Evolutionary conservation across 176 grass and related monocot genomes (phyloP), one percentile per base, ranked within the genome.

Genomic region (Triticum dicoccoides): DNA sequence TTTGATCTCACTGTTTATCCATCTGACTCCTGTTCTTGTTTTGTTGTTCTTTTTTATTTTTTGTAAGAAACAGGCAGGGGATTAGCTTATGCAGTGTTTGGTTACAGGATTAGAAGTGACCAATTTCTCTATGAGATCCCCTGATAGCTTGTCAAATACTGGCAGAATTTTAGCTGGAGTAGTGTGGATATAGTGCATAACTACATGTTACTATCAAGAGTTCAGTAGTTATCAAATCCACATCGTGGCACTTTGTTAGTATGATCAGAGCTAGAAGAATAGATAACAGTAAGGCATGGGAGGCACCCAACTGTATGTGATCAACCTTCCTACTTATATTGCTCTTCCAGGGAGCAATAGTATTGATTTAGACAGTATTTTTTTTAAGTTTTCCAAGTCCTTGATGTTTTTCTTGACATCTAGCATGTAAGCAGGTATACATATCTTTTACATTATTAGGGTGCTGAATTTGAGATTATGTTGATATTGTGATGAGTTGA

Each of bases 1-100:
- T 82, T 8, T 91, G 90, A 88, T 85, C 54, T 61, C 52, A 78
- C 32, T 77, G 65, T 85, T 56, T 88, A 73, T 82, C 66, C 13
- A 86, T 82, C 39, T 59, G 58, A 20, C 71, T 79, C 65, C 18
- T 82, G 71, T 77, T 71, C 82, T 82, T 85, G 52, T 77, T 88
- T 42, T 72, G 39, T 82, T 61, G 35, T 81, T 81, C 14, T 11
- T 44, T 44, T n/a, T 65, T 77, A 30, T 20, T 73, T 82, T 20
- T 73, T 71, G 62, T 15, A 58, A 45, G 37, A n/a, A 76, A 51
- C 29, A 9, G 0, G 0, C 2, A 45, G 17, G 6, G 30, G 45
- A 56, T 54, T 70, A 70, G 77, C 81, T 81, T 88, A 85, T 85
- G 44, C 82, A 54, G 34, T 78, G n/a, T 70, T 78, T 25, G 9